Conservation (phyloP, 176 grass and related monocot genomes). For the Bothriochloa decipiens region DNA sequence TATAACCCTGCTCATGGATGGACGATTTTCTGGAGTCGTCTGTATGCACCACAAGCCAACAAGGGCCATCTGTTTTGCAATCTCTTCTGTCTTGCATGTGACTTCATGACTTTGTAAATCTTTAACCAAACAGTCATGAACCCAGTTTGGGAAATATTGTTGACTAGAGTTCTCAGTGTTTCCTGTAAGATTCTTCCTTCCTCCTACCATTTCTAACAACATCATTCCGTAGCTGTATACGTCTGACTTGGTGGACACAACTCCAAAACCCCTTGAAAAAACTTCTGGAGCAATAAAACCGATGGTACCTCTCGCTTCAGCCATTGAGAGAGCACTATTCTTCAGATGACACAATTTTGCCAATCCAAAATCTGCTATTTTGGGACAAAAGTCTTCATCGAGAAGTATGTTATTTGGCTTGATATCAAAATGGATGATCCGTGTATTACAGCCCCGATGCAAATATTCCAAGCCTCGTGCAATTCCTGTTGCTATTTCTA, state of each 20-base stretch:
- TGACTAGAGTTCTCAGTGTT: slow-evolving; percentile 20
- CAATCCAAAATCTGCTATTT: slow-evolving; percentile 73
- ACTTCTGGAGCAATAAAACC: slow-evolving; percentile 77
- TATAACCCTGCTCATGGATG: slow-evolving; percentile 54
- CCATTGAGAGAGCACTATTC: slow-evolving; percentile 55
- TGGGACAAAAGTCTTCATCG: slow-evolving; percentile 58
- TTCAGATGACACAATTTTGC: slow-evolving; percentile 60
- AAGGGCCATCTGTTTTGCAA: slow-evolving; percentile 38
- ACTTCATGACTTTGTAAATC: slow-evolving; percentile 32
- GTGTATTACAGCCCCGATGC: slow-evolving; percentile 53
- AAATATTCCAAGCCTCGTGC: slow-evolving; percentile 68
- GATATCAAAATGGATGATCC: slow-evolving; percentile 84
- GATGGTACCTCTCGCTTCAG: slow-evolving; percentile 63
- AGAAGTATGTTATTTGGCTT: slow-evolving; percentile 76
- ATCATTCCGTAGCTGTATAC: slow-evolving; percentile 81
- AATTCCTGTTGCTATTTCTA: slow-evolving; percentile 62
- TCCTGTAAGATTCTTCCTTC: slow-evolving; percentile 33
- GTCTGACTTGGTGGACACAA: slow-evolving; percentile 61
- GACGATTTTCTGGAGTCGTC: slow-evolving; percentile 40
- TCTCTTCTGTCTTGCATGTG: slow-evolving; percentile 34
- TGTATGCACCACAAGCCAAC: slow-evolving; percentile 71
- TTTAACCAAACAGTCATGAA: slow-evolving; percentile 47
- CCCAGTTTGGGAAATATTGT: slow-evolving; percentile 54
- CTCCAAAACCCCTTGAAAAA: slow-evolving; percentile 59
- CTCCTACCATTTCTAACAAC: slow-evolving; percentile 59